Evolutionary conservation across 2,329 filamentous ascomycete species (phyloP), one percentile per base, ranked within the genome.

Genomic region (Plenodomus tracheiphilus): DNA sequence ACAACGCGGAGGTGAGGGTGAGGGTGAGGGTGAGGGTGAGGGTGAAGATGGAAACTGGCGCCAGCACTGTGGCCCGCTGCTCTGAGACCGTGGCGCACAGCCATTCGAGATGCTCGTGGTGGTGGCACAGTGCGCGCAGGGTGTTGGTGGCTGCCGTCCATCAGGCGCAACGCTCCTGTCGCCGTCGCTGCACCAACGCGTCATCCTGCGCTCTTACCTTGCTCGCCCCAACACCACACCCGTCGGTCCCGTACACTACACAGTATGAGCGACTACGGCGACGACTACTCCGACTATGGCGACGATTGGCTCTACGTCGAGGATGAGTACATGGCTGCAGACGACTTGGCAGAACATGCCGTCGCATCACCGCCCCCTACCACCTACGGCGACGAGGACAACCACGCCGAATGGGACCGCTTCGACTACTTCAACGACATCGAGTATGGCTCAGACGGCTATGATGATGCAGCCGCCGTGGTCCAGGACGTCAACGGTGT

Each of bases 391-490:
- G 68, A 66, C 53, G 60, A 71, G 16, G 70, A 73, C 41, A 52
- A 43, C 39, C 46, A 59, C 20, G 64, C 67, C 36, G 74, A 78
- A n/a, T 79, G 73, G 66, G 77, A 79, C 52, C 63, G 72, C 38
- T 79, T 73, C 58, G 74, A 74, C 17, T 80, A 78, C 61, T 78
- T 69, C 66, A 73, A 74, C 47, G 77, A 79, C 48, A 62, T 78
- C 37, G 77, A 79, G 46, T 79, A 79, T 52, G 75, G 68, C 11
- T 75, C 74, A 15, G 75, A 78, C 53, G 70, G 73, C 36, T 78
- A 77, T 41, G 75, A 76, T 56, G 75, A 78, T 41, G 62, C 72
- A 49, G 72, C 70, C 9, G 64, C 65, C 37, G 52, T 60, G 3
- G 51, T 56, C 2, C 61, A 67, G 21, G 49, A 63, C 7, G 39